phyloP scores from a whole-genome alignment of 345 rosid species.

The Eucalyptus sideroxylon region DNA sequence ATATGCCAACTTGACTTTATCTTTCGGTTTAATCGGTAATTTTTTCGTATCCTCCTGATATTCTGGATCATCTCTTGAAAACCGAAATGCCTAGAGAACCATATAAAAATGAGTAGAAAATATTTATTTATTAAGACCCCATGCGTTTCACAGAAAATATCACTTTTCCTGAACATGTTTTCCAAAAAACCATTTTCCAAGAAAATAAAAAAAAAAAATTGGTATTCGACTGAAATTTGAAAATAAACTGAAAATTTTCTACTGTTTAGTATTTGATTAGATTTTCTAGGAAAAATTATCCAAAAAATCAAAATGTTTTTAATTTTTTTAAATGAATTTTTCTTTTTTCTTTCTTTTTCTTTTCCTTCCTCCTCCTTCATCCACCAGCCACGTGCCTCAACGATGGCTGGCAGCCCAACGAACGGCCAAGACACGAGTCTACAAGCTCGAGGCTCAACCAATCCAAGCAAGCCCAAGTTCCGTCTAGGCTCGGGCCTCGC shows the following conservation, averaged over 20 bases:
- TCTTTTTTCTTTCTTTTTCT: accelerated
- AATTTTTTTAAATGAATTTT: too few relatives aligned
- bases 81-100: background rate
- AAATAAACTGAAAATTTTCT: too few relatives aligned
- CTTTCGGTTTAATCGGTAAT: background rate
- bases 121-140: background rate
- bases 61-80: background rate
- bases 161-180: too few relatives aligned
- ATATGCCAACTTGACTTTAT: background rate
- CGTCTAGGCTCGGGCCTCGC: accelerated
- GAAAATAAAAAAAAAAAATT: too few relatives aligned
- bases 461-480: accelerated
- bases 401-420: accelerated
- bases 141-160: accelerated
- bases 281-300: too few relatives aligned
- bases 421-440: accelerated
- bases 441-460: accelerated
- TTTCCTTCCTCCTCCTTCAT: background rate
- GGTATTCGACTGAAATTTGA: accelerated
- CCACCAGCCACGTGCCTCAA: accelerated
- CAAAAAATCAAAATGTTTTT: too few relatives aligned
- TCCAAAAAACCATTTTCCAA: too few relatives aligned
- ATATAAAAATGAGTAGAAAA: background rate
- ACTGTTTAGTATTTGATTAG: accelerated
- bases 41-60: background rate